phyloP scores from a whole-genome alignment of 495 filamentous ascomycete genomes.

The Hyaloscypha bicolor region DNA sequence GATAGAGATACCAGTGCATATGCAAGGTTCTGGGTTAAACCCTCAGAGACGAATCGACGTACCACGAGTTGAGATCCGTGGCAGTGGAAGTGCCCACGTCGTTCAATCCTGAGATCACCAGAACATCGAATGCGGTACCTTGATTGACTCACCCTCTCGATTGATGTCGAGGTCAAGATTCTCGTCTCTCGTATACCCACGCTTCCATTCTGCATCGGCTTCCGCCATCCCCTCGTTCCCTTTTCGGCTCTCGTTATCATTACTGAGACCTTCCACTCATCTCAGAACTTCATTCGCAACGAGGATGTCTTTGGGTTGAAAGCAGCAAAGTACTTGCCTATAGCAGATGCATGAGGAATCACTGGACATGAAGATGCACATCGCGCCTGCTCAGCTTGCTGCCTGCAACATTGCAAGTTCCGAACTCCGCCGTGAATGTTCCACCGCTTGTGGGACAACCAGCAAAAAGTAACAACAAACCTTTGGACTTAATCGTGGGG shows the following conservation, averaged over 20 bases:
- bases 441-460: too few species aligned
- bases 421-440: too few species aligned
- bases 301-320: not conserved
- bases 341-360: too few species aligned
- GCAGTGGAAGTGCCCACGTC: not conserved
- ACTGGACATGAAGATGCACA: too few species aligned
- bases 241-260: not conserved
- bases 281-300: not conserved
- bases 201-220: not conserved
- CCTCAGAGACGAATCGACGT: not conserved
- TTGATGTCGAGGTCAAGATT: not conserved
- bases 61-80: not conserved
- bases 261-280: not conserved
- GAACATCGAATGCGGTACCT: not conserved
- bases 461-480: too few species aligned
- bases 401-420: not conserved
- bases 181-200: not conserved
- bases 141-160: not conserved
- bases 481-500: too few species aligned
- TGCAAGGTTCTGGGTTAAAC: not conserved
- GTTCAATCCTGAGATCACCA: not conserved
- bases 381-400: not conserved
- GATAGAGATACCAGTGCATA: not conserved
- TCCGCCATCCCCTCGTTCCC: not conserved
- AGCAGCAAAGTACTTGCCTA: not conserved